Evolutionary conservation across 2,329 filamentous ascomycete genomes (phyloP).

Genomic region (Trichoderma lentiforme): DNA sequence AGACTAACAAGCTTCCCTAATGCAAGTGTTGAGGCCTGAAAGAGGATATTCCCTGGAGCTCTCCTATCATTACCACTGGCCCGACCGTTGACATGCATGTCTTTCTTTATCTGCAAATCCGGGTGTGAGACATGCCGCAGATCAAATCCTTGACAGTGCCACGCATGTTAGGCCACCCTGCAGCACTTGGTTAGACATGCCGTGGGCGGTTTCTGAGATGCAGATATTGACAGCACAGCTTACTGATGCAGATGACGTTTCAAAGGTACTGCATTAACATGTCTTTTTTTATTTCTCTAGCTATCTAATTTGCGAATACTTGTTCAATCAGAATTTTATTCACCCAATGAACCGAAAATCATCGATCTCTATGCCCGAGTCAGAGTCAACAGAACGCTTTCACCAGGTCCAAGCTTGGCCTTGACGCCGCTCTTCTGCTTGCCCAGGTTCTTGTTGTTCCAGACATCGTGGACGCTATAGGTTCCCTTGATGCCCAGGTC

Average conservation of each 20-base stretch:
- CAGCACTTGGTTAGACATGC: not conserved
- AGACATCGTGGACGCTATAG: slow-evolving; percentile 20
- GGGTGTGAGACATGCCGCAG: not conserved
- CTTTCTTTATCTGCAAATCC: not conserved
- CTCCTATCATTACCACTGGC: not conserved
- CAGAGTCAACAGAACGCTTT: slow-evolving; percentile 17
- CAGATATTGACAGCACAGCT: not conserved
- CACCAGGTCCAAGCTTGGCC: slow-evolving; percentile 13
- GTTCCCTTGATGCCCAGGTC: slow-evolving; percentile 19
- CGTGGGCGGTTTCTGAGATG: not conserved
- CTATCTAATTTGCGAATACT: not conserved
- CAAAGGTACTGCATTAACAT: not conserved
- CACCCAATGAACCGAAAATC: not conserved
- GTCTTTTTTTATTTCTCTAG: not conserved
- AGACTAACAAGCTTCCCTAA: not conserved
- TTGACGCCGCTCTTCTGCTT: slow-evolving; percentile 1
- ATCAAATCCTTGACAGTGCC: not conserved
- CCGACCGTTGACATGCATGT: not conserved
- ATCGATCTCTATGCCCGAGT: not conserved
- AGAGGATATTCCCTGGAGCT: not conserved
- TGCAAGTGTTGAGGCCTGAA: slow-evolving; percentile 14
- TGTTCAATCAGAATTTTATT: not conserved
- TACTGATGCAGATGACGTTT: not conserved
- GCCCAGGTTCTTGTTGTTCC: slow-evolving; percentile 19
- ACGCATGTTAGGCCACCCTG: slow-evolving; percentile 13